A percentile compares a stretch with the other conserved stretches of the same genome.
phyloP scores from a whole-genome alignment of 2,329 filamentous ascomycete genomes.

The Aspergillus sp. region DNA sequence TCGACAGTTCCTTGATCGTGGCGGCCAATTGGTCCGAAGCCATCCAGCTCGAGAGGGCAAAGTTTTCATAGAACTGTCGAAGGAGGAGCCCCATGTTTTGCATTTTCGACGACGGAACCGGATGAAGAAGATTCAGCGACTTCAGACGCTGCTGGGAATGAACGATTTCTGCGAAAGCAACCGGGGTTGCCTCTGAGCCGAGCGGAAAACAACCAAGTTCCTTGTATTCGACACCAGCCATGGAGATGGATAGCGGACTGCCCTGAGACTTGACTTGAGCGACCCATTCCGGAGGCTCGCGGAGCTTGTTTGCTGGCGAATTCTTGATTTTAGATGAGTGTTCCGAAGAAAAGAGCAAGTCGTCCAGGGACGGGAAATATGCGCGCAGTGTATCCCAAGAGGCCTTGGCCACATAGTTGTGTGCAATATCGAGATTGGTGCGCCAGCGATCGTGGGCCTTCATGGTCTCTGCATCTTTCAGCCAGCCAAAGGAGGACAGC shows the following conservation, averaged over 20 bases:
- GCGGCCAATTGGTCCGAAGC: constrained; percentile 24
- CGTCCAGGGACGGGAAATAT: constrained; percentile 30
- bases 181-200: constrained; percentile 43
- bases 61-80: constrained; percentile 32
- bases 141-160: constrained; percentile 48
- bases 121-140: constrained; percentile 44
- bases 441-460: constrained; percentile 47
- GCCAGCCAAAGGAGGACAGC: constrained; percentile 49
- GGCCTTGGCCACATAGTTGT: constrained; percentile 9
- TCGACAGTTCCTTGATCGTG: constrained; percentile 34
- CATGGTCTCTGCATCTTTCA: constrained; percentile 50
- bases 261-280: constrained; percentile 33
- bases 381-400: constrained; percentile 31
- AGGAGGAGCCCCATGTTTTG: constrained; percentile 37
- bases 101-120: constrained; percentile 37
- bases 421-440: constrained; percentile 30
- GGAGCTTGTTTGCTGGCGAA: constrained; percentile 17
- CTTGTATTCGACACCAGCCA: constrained; percentile 40
- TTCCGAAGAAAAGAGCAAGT: constrained; percentile 30
- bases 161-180: constrained; percentile 49
- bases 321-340: constrained; percentile 9
- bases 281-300: constrained; percentile 37
- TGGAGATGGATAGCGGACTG: constrained; percentile 43
- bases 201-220: constrained; percentile 51
- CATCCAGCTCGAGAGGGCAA: constrained; percentile 22